phyloP scores from a whole-genome alignment of 2,329 filamentous ascomycete species.

The Canariomyces notabilis region DNA sequence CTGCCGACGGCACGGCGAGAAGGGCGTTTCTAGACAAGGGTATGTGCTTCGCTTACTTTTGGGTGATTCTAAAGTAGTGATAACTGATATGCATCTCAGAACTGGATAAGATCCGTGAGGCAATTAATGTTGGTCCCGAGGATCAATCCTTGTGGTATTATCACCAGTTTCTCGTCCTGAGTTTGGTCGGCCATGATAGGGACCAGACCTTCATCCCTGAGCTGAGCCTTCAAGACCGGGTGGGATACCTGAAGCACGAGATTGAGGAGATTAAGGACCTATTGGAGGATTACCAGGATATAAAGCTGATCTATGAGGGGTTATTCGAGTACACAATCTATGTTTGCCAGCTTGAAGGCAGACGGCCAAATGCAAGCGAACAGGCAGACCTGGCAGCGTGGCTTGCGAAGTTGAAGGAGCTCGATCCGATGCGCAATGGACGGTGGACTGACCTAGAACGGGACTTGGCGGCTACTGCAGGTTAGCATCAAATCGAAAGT shows the following conservation, averaged over 20 bases:
- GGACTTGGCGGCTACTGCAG: constrained; percentile 25
- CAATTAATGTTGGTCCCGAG: constrained; percentile 82
- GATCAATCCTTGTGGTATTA: constrained; percentile 98
- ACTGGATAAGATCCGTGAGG: constrained; percentile 67
- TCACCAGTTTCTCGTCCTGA: constrained; percentile 78
- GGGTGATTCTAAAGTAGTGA: no score
- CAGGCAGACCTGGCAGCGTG: constrained; percentile 45
- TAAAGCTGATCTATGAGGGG: constrained; percentile 86
- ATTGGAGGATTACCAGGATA: constrained; percentile 51
- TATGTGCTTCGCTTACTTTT: no score
- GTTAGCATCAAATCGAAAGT: no score
- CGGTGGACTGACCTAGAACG: constrained; percentile 69
- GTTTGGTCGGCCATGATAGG: constrained; percentile 49
- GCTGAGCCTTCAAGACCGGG: constrained; percentile 56
- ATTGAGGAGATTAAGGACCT: constrained; percentile 67
- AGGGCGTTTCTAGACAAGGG: constrained; percentile 67
- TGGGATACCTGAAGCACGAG: constrained; percentile 63
- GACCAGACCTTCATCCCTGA: constrained; percentile 58
- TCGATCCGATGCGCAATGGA: constrained; percentile 70
- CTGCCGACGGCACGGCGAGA: constrained; percentile 58
- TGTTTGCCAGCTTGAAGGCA: constrained; percentile 49
- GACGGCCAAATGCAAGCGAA: constrained; percentile 36
- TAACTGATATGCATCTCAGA: constrained; percentile 45
- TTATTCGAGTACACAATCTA: constrained; percentile 68
- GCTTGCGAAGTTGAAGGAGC: constrained; percentile 59